phyloP scores from a whole-genome alignment of 2,329 filamentous ascomycete genomes.

The Aspergillus pseudoglaucus region DNA sequence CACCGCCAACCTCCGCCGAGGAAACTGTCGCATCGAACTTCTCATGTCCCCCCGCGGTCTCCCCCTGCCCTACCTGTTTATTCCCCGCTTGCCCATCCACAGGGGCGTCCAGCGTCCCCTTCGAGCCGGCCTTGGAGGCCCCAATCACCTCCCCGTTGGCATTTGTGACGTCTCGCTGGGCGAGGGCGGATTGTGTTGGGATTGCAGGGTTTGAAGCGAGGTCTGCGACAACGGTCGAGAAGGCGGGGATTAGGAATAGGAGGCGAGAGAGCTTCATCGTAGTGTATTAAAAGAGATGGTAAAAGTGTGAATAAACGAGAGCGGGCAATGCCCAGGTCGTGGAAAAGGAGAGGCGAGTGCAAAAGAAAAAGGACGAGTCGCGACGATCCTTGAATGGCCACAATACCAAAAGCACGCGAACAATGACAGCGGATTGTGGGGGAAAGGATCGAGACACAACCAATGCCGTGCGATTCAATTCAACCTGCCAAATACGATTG shows the following conservation, averaged over 20 bases:
- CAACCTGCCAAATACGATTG: not conserved
- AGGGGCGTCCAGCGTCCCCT: conserved; percentile 71
- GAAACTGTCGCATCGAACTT: conserved; percentile 20
- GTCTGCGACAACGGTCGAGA: conserved; percentile 22
- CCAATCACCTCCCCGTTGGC: conserved; percentile 10
- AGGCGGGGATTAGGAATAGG: conserved; percentile 30
- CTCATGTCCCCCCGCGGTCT: conserved; percentile 26
- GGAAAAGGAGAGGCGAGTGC: not conserved
- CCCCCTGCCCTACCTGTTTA: conserved; percentile 25
- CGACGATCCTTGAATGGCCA: no score
- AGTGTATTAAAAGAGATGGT: not conserved
- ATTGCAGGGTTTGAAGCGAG: conserved; percentile 5
- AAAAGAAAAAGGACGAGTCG: not conserved
- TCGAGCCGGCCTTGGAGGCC: conserved; percentile 22
- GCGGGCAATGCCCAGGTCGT: not conserved
- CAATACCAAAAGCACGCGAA: no score
- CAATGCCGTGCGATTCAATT: not conserved
- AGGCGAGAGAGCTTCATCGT: conserved; percentile 32
- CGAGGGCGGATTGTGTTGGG: not conserved
- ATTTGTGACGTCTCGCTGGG: not conserved
- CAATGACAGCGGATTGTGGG: no score
- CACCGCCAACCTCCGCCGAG: conserved; percentile 7
- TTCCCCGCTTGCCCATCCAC: conserved; percentile 81
- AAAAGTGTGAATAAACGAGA: not conserved
- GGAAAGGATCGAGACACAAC: not conserved